phyloP scores from a whole-genome alignment of 2,329 filamentous ascomycete genomes.

The Fusarium verticillioides region DNA sequence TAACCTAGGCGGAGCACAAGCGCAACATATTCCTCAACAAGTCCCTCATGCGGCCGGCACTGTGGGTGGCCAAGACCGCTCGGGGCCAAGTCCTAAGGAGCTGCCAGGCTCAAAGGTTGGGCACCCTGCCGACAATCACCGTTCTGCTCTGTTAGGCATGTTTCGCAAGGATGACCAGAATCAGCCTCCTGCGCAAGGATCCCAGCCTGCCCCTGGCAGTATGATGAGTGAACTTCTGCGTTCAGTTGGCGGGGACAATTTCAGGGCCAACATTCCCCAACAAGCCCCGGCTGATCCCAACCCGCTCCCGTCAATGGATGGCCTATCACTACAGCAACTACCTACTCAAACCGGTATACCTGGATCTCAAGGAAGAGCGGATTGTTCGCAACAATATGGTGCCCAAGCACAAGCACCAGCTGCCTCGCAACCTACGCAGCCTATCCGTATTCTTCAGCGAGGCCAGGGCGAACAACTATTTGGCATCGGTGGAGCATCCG shows the following conservation, averaged over 20 bases:
- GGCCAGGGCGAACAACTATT: conserved; percentile 46
- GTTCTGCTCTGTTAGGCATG: conserved; percentile 62
- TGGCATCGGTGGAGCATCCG: conserved; percentile 14
- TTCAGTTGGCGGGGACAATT: conserved; percentile 22
- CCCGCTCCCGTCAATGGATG: conserved; percentile 34
- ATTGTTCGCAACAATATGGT: conserved; percentile 32
- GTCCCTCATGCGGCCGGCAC: conserved; percentile 13
- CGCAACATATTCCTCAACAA: conserved; percentile 13
- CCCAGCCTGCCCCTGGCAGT: conserved; percentile 26
- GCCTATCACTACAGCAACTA: conserved; percentile 33
- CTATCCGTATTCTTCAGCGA: conserved; percentile 51
- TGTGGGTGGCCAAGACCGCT: conserved; percentile 14
- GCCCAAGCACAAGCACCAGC: conserved; percentile 10
- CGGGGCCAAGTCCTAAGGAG: conserved; percentile 44
- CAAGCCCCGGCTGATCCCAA: conserved; percentile 27
- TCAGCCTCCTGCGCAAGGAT: conserved; percentile 10
- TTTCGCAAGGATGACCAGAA: conserved; percentile 58
- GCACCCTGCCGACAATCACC: conserved; percentile 51
- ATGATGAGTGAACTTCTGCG: conserved; percentile 39
- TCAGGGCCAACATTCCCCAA: conserved; percentile 21
- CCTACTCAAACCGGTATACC: conserved; percentile 24
- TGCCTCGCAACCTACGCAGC: conserved; percentile 33
- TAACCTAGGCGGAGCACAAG: conserved; percentile 19
- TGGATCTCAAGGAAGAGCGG: conserved; percentile 25
- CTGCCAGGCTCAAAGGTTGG: conserved; percentile 44